Evolutionary conservation across 805 yeast genomes (phyloP).

Genomic region (Pichia phayaonensis): DNA sequence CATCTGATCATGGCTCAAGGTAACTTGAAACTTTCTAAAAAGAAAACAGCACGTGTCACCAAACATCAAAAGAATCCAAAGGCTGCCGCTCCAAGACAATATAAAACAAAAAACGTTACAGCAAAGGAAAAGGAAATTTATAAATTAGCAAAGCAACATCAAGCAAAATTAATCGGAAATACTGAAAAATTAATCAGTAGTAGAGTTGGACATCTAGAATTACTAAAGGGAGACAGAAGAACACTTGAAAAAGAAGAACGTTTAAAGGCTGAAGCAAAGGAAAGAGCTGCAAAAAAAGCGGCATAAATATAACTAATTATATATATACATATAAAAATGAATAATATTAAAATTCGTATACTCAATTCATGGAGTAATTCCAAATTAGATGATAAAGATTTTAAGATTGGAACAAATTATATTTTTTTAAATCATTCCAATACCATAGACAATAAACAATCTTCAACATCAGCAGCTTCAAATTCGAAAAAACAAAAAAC

Average conservation of each 20-base stretch:
- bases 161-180: slow-evolving; percentile 12
- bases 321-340: background rate
- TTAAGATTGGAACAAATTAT: background rate
- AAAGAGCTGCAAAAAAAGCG: slow-evolving; percentile 10
- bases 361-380: slow-evolving; percentile 2
- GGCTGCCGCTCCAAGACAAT: slow-evolving; percentile 66
- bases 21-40: slow-evolving; percentile 45
- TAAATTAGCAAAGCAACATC: slow-evolving; percentile 50
- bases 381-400: background rate
- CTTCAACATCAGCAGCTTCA: background rate
- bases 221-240: slow-evolving; percentile 85
- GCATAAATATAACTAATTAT: background rate
- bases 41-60: slow-evolving; percentile 46
- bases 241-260: slow-evolving; percentile 53
- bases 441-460: background rate
- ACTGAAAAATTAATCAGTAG: slow-evolving; percentile 86
- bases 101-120: slow-evolving; percentile 58
- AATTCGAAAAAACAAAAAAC: background rate
- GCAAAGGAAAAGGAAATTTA: slow-evolving; percentile 38
- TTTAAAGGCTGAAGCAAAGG: slow-evolving; percentile 28
- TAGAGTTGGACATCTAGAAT: slow-evolving; percentile 89
- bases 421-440: background rate
- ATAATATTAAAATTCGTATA: background rate
- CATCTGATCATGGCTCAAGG: slow-evolving; percentile 59
- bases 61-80: slow-evolving; percentile 59